A percentile compares a stretch with the other conserved stretches of the same genome.
These are phyloP conservation scores for Begonia peltatifolia DNA, from an alignment of 306 rosid species.

Conservation along the genomic window DNA sequence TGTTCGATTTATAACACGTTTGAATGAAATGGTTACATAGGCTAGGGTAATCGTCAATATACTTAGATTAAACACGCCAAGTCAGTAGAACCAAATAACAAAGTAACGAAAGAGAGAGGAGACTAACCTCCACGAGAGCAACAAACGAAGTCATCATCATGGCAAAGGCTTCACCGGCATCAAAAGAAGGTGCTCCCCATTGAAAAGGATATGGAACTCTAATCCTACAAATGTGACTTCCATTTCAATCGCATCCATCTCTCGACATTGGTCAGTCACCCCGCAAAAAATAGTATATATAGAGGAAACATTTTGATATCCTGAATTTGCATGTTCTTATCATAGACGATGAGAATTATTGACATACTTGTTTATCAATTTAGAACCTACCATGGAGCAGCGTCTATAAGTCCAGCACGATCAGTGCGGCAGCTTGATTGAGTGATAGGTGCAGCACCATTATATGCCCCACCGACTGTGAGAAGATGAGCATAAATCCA, in stretches of 20 bases:
- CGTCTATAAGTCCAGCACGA: constrained; percentile 73
- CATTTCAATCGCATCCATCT: too few relatives aligned
- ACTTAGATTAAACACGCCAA: too few relatives aligned
- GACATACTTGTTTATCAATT: not conserved
- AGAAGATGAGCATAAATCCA: constrained; percentile 93
- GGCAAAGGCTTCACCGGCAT: constrained; percentile 99
- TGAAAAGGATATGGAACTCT: constrained; percentile 94
- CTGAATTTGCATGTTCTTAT: too few relatives aligned
- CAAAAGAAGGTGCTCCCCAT: constrained; percentile 99
- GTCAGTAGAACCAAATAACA: too few relatives aligned
- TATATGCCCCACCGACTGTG: constrained; percentile 96
- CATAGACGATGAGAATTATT: too few relatives aligned
- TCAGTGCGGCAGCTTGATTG: constrained; percentile 92
- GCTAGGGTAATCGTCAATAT: too few relatives aligned
- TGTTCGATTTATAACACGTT: too few relatives aligned
- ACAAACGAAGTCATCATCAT: constrained; percentile 98
- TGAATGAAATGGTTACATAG: too few relatives aligned
- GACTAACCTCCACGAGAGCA: constrained; percentile 81
- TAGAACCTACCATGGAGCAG: constrained; percentile 84
- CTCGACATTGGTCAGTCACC: too few relatives aligned
- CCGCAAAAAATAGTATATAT: too few relatives aligned
- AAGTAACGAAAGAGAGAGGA: constrained; percentile 6
- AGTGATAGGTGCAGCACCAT: constrained; percentile 58
- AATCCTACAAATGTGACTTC: constrained; percentile 56
- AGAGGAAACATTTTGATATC: too few relatives aligned